Evolutionary conservation across 345 rosid species (phyloP).

Genomic region (Boechera stricta): DNA sequence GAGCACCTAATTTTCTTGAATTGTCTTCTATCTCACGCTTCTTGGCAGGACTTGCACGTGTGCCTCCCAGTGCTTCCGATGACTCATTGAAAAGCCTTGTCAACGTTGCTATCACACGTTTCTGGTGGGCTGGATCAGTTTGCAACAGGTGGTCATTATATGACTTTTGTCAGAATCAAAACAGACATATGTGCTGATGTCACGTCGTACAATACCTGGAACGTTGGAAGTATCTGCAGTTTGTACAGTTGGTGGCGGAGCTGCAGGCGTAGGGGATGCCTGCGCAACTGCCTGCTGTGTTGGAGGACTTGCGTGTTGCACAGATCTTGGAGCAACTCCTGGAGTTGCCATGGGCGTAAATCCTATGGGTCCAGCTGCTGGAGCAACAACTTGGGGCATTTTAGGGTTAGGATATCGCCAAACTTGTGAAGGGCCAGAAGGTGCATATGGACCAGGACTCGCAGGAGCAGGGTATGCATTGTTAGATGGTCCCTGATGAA

Average conservation of each 20-base stretch:
- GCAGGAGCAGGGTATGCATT: conserved; percentile 62
- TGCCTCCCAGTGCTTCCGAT: conserved; percentile 89
- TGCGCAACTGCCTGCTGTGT: conserved; percentile 57
- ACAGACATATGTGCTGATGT: conserved; percentile 15
- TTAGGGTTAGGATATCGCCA: conserved; percentile 59
- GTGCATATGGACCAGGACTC: conserved; percentile 57
- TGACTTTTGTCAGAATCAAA: not conserved
- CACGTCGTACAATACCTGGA: conserved; percentile 63
- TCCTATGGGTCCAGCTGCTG: conserved; percentile 57
- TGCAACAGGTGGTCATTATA: conserved; percentile 14
- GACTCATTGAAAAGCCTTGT: conserved; percentile 95
- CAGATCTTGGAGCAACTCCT: conserved; percentile 71
- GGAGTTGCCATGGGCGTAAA: conserved; percentile 69
- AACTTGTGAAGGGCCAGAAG: conserved; percentile 55
- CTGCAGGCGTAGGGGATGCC: conserved; percentile 65
- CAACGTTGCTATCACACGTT: conserved; percentile 72
- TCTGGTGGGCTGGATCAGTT: conserved; percentile 71
- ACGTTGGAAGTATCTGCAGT: conserved; percentile 86
- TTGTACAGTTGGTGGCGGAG: conserved; percentile 91
- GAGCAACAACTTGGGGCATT: conserved; percentile 65
- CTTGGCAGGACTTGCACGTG: conserved; percentile 87
- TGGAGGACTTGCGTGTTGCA: conserved; percentile 77
- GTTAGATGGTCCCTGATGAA: conserved; percentile 62
- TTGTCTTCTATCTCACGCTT: conserved; percentile 98
- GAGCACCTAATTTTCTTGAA: conserved; percentile 87